phyloP scores from a whole-genome alignment of 2,329 filamentous ascomycete genomes.

The Berkeleyomyces rouxiae region DNA sequence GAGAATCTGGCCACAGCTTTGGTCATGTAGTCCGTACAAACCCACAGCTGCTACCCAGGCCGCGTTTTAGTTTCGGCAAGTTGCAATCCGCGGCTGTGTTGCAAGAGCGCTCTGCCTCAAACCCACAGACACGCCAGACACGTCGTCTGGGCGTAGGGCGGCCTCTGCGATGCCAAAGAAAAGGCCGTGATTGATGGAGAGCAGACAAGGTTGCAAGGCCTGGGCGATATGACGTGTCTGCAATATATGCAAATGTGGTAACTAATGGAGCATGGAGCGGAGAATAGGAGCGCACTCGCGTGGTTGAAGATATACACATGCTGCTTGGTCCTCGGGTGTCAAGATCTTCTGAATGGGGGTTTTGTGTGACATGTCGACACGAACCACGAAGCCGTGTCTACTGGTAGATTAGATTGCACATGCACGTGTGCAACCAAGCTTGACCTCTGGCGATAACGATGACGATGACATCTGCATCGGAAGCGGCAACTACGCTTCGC shows the following conservation, averaged over 20 bases:
- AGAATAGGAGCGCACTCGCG: too few species aligned
- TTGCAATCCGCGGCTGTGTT: neutral
- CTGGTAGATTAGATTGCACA: too few species aligned
- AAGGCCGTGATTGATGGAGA: neutral
- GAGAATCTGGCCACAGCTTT: neutral
- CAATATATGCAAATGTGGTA: too few species aligned
- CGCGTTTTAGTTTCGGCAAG: neutral
- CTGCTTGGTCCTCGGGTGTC: too few species aligned
- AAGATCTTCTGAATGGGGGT: neutral
- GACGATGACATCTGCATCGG: neutral
- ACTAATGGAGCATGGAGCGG: neutral
- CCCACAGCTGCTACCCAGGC: neutral
- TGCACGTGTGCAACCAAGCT: too few species aligned
- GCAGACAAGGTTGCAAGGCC: neutral
- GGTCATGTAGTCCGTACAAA: neutral
- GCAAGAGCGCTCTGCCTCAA: neutral
- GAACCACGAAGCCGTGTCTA: too few species aligned
- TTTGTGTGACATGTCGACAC: neutral
- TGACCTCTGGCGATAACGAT: too few species aligned
- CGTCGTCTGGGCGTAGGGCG: neutral
- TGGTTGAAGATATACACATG: too few species aligned
- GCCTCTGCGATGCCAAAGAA: neutral
- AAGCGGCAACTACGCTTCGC: neutral
- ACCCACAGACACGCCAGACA: neutral
- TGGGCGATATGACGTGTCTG: neutral